Base-by-base conservation (phyloP, 345 rosid species). In the Acer yangbiense region DNA sequence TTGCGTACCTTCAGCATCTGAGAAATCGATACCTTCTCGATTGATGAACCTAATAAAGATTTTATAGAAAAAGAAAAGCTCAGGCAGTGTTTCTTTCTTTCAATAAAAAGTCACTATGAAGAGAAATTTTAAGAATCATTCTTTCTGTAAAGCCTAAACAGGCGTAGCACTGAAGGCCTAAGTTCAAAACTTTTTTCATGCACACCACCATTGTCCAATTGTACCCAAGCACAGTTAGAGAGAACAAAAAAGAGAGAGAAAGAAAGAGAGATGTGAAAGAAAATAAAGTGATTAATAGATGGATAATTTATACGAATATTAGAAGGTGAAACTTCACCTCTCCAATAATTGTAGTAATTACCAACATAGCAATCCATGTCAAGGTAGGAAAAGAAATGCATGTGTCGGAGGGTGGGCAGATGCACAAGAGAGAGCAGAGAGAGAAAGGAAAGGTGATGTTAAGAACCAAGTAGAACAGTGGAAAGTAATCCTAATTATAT, bases 11-110 rank as follows among this genome's bases (percentile, higher is more conserved):
- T 94, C 95, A 69, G 90, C 97, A 86, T 96, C 98, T 2, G 95
- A 94, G 92, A 96, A 94, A 85, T 96, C 98, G 73, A 94, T 90
- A 65, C 93, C 98, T 41, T 90, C 98, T 32, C 97, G 90, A 83
- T 96, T 92, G 81, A 88, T 84, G 80, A 96, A 94, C 87, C 99
- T 94, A 79, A 72, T 60, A 74, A 76, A 79, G 17, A 80, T 52
- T 23, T 61, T 23, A 81, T 44, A 27, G 39, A 18, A 62, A 4
- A 14, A 18, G 9, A 18, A 54, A 20, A 7, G 12, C 16, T 63
- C 69, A 61, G 52, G 39, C 18, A 46, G 23, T 29, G 32, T 18
- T 65, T 18, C 32, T 44, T 27, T 50, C 72, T n/a, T n/a, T 32
- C 14, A 54, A 10, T 32, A 55, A 57, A 57, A 55, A 14, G 27